Percentiles rank a stretch among this genome's conserved stretches.
Evolutionary conservation across 2,329 filamentous ascomycete genomes (phyloP).

Genomic region (Aphanocladium album): DNA sequence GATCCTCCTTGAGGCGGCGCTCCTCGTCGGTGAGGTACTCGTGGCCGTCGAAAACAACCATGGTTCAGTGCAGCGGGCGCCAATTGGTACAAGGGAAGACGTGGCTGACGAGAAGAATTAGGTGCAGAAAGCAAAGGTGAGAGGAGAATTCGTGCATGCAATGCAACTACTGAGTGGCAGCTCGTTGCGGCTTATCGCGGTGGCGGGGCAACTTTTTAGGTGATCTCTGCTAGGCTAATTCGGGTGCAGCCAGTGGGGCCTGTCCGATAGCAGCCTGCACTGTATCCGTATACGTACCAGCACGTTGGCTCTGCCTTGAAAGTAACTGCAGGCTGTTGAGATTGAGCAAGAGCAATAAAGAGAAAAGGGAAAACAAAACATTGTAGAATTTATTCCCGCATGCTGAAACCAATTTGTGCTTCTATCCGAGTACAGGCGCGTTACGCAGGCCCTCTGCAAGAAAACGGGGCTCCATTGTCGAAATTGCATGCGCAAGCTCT

Average conservation of each 20-base stretch:
- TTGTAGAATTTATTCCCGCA: background rate
- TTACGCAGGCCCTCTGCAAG: background rate
- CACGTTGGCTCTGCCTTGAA: too few relatives aligned
- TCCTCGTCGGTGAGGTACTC: constrained; percentile 88
- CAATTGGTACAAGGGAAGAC: background rate
- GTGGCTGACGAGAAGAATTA: too few relatives aligned
- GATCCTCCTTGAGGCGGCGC: constrained; percentile 81
- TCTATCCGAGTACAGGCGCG: background rate
- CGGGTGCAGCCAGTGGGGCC: background rate
- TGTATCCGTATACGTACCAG: too few relatives aligned
- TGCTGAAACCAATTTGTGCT: background rate
- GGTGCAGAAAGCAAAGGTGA: background rate
- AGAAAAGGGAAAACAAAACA: background rate
- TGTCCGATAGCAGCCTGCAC: background rate
- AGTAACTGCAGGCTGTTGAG: too few relatives aligned
- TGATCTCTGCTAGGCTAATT: constrained; percentile 5
- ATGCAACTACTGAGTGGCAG: background rate
- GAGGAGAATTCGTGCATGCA: background rate
- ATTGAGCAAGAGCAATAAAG: background rate
- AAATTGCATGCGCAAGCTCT: background rate
- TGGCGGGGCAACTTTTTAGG: constrained; percentile 10
- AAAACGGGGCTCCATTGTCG: background rate
- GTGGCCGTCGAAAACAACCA: constrained; percentile 87
- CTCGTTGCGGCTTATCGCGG: constrained; percentile 9
- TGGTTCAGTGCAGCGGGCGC: constrained; percentile 34